Evolutionary conservation across 176 grass and related monocot genomes (phyloP), one percentile per base, ranked within the genome.

Genomic region (Bothriochloa decipiens): DNA sequence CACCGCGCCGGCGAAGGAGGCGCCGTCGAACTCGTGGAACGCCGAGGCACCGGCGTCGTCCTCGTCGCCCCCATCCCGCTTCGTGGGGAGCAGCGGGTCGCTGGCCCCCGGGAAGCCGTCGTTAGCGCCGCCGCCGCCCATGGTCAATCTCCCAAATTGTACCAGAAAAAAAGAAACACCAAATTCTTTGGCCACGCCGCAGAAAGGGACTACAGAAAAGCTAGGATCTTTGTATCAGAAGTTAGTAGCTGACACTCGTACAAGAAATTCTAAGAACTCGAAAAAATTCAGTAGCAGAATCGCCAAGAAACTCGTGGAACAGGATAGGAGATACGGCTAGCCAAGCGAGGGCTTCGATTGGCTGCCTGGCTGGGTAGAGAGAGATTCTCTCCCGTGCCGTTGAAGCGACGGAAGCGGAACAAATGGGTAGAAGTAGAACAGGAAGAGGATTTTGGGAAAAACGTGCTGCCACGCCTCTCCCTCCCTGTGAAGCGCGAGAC

Each of bases 1-100:
- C 29, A 98, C 96, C 57, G 96, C 91, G 11, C 96, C 89, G 7
- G 91, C 76, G 36, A 95, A 98, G 26, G 92, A 95, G 43, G 96
- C 92, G 36, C 92, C 92, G 72, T 90, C 64, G 83, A 98, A 98
- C 67, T 98, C 92, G 55, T 86, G 90, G 43, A 88, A 93, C 35
- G 68, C 68, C 36, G 71, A 50, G 35, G 60, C 55, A 7, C 75
- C 82, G 4, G 16, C 82, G 3, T 65, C 82, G 62, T 89, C 76
- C 72, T 8, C 68, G 68, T 22, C 68, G 68, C 10, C 1, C 64
- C 53, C 82, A 11, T 85, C 72, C 43, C 77, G 72, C 46, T 84
- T 87, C 55, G 87, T 93, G 36, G 93, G 93, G 27, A 98, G 86
- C 78, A 98, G 89, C 45, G 91, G 92, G 65, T 84, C 79, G 69